phyloP scores from a whole-genome alignment of 1,284 basidiomycete species.

The Melampsora allii-populina region DNA sequence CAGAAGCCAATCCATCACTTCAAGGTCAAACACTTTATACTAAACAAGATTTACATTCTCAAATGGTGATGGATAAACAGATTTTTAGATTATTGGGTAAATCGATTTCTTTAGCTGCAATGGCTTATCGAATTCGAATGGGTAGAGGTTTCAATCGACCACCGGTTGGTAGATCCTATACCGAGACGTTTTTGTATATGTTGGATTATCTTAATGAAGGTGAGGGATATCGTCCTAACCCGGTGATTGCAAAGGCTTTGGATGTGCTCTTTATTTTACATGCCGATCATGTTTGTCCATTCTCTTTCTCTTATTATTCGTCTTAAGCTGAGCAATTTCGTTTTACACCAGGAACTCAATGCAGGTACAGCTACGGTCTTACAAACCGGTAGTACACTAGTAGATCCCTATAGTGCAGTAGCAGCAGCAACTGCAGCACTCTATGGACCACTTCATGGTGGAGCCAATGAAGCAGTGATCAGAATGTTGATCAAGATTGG shows the following conservation, averaged over 20 bases:
- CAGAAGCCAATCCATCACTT: conserved; percentile 57
- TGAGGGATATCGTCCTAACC: conserved; percentile 65
- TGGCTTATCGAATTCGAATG: conserved; percentile 83
- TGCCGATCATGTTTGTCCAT: conserved; percentile 60
- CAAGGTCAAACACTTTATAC: conserved; percentile 75
- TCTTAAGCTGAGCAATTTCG: not conserved
- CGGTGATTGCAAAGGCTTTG: conserved; percentile 74
- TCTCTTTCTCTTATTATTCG: not conserved
- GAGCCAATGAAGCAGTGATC: conserved; percentile 55
- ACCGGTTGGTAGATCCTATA: conserved; percentile 73
- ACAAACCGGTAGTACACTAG: conserved; percentile 78
- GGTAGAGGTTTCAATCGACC: conserved; percentile 81
- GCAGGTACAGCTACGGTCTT: conserved; percentile 76
- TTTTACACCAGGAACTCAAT: conserved; percentile 65
- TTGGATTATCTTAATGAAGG: conserved; percentile 72
- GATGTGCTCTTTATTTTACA: conserved; percentile 80
- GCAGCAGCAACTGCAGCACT: conserved; percentile 69
- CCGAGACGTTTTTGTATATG: conserved; percentile 78
- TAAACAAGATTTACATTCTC: conserved; percentile 59
- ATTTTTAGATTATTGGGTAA: conserved; percentile 82
- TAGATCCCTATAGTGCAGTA: conserved; percentile 79
- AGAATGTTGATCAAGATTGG: conserved; percentile 83
- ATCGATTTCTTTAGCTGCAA: conserved; percentile 77
- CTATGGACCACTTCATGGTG: conserved; percentile 70
- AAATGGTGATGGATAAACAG: conserved; percentile 80